A percentile compares a stretch with the other conserved stretches of the same genome.
Evolutionary conservation across 208 protist genomes (phyloP).

Genomic region (Trypanosoma avium): DNA sequence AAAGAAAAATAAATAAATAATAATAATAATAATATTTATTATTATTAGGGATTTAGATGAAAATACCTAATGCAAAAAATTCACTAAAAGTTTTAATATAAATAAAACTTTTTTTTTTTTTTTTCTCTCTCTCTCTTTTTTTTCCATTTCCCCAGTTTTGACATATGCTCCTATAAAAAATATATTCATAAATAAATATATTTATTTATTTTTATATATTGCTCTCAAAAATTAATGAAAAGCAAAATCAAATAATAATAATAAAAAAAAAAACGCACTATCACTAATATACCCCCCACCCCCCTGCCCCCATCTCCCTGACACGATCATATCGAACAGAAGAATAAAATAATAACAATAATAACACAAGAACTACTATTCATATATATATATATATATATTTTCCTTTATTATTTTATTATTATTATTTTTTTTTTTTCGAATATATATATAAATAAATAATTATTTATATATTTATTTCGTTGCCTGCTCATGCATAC

Average conservation of each 20-base stretch:
- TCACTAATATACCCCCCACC: too few species aligned
- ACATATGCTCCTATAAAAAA: not conserved
- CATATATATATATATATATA: constrained; percentile 16
- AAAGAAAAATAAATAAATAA: too few species aligned
- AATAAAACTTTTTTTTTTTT: not conserved
- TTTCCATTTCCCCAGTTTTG: not conserved
- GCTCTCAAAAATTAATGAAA: too few species aligned
- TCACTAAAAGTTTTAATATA: too few species aligned
- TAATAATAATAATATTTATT: too few species aligned
- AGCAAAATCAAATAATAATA: constrained; percentile 23
- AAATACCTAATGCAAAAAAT: too few species aligned
- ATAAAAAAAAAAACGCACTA: too few species aligned
- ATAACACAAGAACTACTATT: not conserved
- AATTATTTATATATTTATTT: constrained; percentile 24
- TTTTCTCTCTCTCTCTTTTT: not conserved
- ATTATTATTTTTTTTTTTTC: not conserved
- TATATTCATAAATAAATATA: not conserved
- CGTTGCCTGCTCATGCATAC: constrained; percentile 47
- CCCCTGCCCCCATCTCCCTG: too few species aligned
- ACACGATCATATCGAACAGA: constrained; percentile 5
- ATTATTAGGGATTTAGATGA: too few species aligned
- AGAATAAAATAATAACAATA: constrained; percentile 20
- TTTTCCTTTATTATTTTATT: not conserved
- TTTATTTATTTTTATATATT: constrained; percentile 6
- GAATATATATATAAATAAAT: not conserved